phyloP scores from a whole-genome alignment of 805 yeast species.

The Pichia kluyveri region DNA sequence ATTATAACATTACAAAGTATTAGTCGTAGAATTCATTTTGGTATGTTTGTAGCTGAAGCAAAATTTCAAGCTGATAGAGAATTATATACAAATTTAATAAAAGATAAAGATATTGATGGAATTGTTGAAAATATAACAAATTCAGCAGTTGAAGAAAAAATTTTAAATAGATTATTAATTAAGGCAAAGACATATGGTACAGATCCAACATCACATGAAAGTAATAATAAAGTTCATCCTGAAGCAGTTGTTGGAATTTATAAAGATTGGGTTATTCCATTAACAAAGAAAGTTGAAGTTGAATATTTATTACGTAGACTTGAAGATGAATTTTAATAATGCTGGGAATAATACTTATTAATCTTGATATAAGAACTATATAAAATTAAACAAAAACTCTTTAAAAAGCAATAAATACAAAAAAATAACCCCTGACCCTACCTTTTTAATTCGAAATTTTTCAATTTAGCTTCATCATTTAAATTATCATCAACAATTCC shows the following conservation, averaged over 20 bases:
- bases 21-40: slow-evolving; percentile 91
- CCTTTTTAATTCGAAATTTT: not conserved
- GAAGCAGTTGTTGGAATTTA: slow-evolving; percentile 77
- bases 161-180: slow-evolving; percentile 63
- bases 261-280: slow-evolving; percentile 81
- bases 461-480: not conserved
- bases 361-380: not conserved
- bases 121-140: slow-evolving; percentile 81
- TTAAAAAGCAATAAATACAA: no score
- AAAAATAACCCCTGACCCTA: no score
- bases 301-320: slow-evolving; percentile 81
- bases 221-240: slow-evolving; percentile 70
- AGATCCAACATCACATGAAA: slow-evolving; percentile 68
- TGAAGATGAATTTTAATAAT: slow-evolving; percentile 35
- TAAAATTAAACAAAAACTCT: not conserved
- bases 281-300: slow-evolving; percentile 92
- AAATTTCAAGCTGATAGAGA: slow-evolving; percentile 68
- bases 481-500: slow-evolving; percentile 6
- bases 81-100: slow-evolving; percentile 54
- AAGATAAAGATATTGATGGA: slow-evolving; percentile 55
- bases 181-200: slow-evolving; percentile 85
- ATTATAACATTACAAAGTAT: slow-evolving; percentile 82
- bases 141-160: slow-evolving; percentile 74
- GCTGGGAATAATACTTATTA: no score
- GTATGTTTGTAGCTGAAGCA: slow-evolving; percentile 95